phyloP scores from a whole-genome alignment of 306 rosid genomes.

The Sesbania bispinosa region DNA sequence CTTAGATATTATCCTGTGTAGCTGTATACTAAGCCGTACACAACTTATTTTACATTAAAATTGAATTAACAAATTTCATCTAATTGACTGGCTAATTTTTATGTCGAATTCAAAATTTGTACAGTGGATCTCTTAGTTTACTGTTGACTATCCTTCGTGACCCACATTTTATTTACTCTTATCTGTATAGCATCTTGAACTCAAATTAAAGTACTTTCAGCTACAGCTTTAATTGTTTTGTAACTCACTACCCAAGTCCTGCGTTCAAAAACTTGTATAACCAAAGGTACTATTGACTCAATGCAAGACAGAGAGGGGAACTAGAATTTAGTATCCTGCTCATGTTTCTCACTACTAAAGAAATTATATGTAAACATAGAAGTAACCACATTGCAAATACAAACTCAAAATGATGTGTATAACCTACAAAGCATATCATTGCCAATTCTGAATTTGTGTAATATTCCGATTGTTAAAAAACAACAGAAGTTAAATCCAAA shows the following conservation, averaged over 20 bases:
- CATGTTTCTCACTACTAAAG: not conserved
- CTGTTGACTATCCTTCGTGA: not conserved
- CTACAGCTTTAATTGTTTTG: slow-evolving; percentile 16
- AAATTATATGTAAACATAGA: not conserved
- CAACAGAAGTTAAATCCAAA: not conserved
- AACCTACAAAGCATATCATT: not conserved
- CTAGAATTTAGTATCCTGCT: not conserved
- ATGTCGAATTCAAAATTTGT: not conserved
- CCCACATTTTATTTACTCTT: not conserved
- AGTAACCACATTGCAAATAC: not conserved
- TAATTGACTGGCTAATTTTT: not conserved
- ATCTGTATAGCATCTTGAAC: slow-evolving; percentile 12
- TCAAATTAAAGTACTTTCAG: not conserved
- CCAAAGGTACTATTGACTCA: slow-evolving; percentile 5
- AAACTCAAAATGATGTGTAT: not conserved
- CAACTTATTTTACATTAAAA: not conserved
- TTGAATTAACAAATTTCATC: not conserved
- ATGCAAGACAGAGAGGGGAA: not conserved
- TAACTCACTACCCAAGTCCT: not conserved
- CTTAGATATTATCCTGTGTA: not conserved
- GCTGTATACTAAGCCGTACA: not conserved
- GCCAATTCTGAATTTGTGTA: not conserved
- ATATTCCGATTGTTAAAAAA: not conserved
- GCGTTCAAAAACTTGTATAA: slow-evolving; percentile 1
- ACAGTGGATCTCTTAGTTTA: not conserved